Base-by-base conservation (phyloP, 1,284 basidiomycete species). In the Leccinum subatratum region DNA sequence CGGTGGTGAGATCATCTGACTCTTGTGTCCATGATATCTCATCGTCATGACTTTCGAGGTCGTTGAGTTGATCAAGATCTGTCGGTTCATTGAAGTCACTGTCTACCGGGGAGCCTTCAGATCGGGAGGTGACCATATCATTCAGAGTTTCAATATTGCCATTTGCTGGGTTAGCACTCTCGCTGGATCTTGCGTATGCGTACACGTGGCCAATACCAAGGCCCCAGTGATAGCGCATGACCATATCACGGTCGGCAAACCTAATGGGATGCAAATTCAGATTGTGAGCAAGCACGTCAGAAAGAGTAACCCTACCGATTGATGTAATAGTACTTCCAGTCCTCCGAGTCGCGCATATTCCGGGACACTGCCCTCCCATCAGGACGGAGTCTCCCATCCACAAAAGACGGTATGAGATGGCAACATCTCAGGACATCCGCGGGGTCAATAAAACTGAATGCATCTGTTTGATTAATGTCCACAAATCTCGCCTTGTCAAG, bases 191-290 rank as follows among this genome's bases (percentile, higher is more conserved):
- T 54, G 48, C 7, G 12, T 54, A 25, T 25, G 51, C 51, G 14
- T 56, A 56, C 51, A 56, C 14, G 11, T 56, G 51, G 22, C 51
- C 51, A 56, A 56, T 22, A 56, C 51, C 51, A 12, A 62, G 34
- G 8, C 64, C 64, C 22, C 59, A 64, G 16, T 64, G 34, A 4
- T 69, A 69, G 5, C 58, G 25, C 62, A 69, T 64, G 14, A 66
- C 18, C 67, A 68, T 68, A 3, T 68, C 67, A 6, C 39, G 64
- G 48, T 69, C 68, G 14, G 59, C 54, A 45, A 69, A 69, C 2
- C 68, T 69, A 42, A 14, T 14, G 20, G 14, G 51, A 48, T 54
- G 12, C 11, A 56, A 56, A 16, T 56, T 56, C 51, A 56, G 51
- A 16, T 56, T 25, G 51, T 56, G 22, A 56, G 7, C 14, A 22